phyloP scores from a whole-genome alignment of 805 yeast species.

The Candida maesae region DNA sequence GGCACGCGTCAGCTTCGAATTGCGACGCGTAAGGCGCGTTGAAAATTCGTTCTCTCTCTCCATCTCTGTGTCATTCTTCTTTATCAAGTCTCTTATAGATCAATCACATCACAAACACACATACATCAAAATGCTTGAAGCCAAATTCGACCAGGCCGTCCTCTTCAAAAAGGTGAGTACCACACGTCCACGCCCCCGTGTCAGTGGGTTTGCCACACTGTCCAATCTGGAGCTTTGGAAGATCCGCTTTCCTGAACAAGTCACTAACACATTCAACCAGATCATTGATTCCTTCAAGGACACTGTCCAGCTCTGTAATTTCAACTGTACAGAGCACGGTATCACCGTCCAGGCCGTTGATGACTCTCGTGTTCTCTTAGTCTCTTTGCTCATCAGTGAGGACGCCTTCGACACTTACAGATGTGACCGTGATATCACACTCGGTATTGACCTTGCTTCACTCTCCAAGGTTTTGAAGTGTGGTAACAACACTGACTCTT shows the following conservation, averaged over 20 bases:
- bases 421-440: constrained; percentile 89
- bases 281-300: constrained; percentile 93
- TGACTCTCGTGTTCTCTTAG: constrained; percentile 91
- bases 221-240: no score
- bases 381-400: constrained; percentile 80
- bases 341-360: constrained; percentile 97
- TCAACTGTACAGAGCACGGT: constrained; percentile 94
- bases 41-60: constrained; percentile 1
- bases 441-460: constrained; percentile 89
- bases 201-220: no score
- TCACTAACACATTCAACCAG: constrained; percentile 26
- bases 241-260: not conserved
- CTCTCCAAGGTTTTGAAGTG: constrained; percentile 83
- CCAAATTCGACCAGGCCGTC: constrained; percentile 90
- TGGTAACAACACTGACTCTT: constrained; percentile 84
- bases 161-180: constrained; percentile 62
- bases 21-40: constrained; percentile 5
- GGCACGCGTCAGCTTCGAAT: constrained; percentile 1
- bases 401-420: constrained; percentile 89
- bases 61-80: no score
- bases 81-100: not conserved
- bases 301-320: constrained; percentile 91
- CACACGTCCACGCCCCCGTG: not conserved
- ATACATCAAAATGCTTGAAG: constrained; percentile 77
- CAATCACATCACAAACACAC: constrained; percentile 1